Percentiles rank a stretch among this genome's conserved stretches.
phyloP scores from a whole-genome alignment of 768 basidiomycete species.

The Rhodotorula taiwanensis region DNA sequence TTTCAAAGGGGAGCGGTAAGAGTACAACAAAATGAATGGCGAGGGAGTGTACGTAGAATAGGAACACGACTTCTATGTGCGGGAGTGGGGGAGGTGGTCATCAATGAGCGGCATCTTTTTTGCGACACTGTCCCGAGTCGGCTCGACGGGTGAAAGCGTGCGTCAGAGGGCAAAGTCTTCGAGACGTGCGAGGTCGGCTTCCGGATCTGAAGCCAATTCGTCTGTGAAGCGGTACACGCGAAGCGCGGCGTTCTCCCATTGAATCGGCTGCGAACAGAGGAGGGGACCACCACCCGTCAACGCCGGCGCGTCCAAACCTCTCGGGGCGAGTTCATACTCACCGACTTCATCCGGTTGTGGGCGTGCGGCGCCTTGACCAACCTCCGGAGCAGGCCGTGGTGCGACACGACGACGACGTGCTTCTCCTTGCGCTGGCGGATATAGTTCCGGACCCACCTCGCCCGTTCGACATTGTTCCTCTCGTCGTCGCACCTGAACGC shows the following conservation, averaged over 20 bases:
- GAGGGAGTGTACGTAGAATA: no score
- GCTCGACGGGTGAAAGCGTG: no score
- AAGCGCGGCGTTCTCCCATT: constrained; percentile 29
- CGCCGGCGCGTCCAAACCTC: not conserved
- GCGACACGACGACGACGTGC: constrained; percentile 23
- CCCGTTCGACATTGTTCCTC: constrained; percentile 25
- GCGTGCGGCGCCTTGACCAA: constrained; percentile 31
- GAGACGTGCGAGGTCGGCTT: constrained; percentile 29
- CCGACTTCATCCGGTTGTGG: constrained; percentile 16
- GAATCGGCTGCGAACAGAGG: not conserved
- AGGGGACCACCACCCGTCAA: not conserved
- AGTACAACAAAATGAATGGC: no score
- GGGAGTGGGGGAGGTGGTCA: no score
- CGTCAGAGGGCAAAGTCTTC: constrained; percentile 7
- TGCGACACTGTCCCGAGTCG: no score
- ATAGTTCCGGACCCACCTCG: constrained; percentile 23
- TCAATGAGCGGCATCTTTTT: no score
- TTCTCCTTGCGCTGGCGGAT: constrained; percentile 9
- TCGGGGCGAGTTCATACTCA: not conserved
- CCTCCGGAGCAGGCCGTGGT: constrained; percentile 27
- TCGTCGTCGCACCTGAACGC: constrained; percentile 17
- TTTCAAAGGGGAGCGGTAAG: no score
- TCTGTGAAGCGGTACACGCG: constrained; percentile 30
- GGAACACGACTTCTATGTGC: no score
- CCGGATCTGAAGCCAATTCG: constrained; percentile 9